Evolutionary conservation across 75 land plant genomes (phyloP).

Genomic region (Picea glauca): DNA sequence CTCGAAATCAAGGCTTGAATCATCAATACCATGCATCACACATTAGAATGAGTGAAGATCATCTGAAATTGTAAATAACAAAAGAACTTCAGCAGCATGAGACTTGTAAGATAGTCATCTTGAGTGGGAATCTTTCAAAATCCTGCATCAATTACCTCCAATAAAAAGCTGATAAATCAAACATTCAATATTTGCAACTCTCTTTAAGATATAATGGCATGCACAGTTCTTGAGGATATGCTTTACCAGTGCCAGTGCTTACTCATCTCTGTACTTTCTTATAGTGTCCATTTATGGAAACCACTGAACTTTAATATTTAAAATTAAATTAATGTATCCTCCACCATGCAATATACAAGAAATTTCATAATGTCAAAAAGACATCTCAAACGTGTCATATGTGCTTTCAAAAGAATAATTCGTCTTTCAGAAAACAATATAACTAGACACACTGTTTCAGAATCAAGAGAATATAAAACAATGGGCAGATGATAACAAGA

Average conservation of each 20-base stretch:
- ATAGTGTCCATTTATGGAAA: too few relatives aligned
- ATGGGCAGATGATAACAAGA: neutral
- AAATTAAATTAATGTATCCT: neutral
- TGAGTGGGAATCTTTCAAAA: neutral
- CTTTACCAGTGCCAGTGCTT: too few relatives aligned
- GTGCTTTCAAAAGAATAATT: neutral
- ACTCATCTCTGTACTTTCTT: too few relatives aligned
- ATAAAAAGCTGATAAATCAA: neutral
- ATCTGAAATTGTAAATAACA: too few relatives aligned
- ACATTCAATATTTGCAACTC: neutral
- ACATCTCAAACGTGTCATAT: neutral
- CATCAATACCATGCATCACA: too few relatives aligned
- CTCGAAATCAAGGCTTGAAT: too few relatives aligned
- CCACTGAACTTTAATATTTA: neutral
- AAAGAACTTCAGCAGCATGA: too few relatives aligned
- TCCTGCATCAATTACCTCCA: neutral
- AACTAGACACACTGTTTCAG: neutral
- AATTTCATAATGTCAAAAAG: neutral
- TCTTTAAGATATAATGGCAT: neutral
- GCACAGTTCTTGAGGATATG: neutral
- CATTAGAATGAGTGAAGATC: too few relatives aligned
- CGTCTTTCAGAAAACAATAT: neutral
- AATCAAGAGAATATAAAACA: neutral
- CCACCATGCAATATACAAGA: neutral
- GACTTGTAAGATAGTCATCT: neutral